Conservation (phyloP, 2,329 filamentous ascomycete genomes). For the Fusarium sp. region DNA sequence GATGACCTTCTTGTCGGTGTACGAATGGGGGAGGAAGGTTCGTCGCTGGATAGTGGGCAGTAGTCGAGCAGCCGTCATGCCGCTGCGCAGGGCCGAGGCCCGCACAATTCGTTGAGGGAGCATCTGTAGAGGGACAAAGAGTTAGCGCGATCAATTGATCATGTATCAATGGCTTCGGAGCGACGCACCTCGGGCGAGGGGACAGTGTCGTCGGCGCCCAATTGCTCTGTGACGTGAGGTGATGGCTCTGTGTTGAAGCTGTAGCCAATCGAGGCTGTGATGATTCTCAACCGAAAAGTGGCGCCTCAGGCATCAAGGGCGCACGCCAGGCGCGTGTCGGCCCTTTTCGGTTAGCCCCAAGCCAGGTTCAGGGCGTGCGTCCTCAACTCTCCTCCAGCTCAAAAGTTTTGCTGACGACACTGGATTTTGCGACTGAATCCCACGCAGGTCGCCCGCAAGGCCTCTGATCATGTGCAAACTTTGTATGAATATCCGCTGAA, state of each 20-base stretch:
- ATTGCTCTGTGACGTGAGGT: slow-evolving; percentile 51
- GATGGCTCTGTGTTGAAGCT: slow-evolving; percentile 47
- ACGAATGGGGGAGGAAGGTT: slow-evolving; percentile 64
- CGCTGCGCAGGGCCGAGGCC: slow-evolving; percentile 58
- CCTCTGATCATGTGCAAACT: slow-evolving; percentile 68
- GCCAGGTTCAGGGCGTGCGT: slow-evolving; percentile 40
- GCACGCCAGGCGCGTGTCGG: slow-evolving; percentile 39
- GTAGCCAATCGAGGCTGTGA: slow-evolving; percentile 49
- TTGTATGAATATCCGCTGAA: slow-evolving; percentile 59
- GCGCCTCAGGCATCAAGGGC: slow-evolving; percentile 51
- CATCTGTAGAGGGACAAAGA: slow-evolving; percentile 61
- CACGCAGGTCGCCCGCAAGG: slow-evolving; percentile 60
- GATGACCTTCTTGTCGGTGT: slow-evolving; percentile 59
- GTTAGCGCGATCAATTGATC: slow-evolving; percentile 33
- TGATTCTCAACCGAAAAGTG: slow-evolving; percentile 40
- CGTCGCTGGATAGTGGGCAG: slow-evolving; percentile 68
- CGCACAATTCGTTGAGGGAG: slow-evolving; percentile 70
- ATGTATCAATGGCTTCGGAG: not conserved
- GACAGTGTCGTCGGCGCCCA: slow-evolving; percentile 49
- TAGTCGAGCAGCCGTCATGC: slow-evolving; percentile 60
- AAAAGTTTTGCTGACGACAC: slow-evolving; percentile 65
- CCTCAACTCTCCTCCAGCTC: slow-evolving; percentile 48
- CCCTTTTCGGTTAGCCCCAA: slow-evolving; percentile 45
- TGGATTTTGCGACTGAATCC: slow-evolving; percentile 57
- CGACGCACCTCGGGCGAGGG: slow-evolving; percentile 49